Evolutionary conservation across 257 asterid genomes (phyloP).

Genomic region (Orobanche coerulescens): DNA sequence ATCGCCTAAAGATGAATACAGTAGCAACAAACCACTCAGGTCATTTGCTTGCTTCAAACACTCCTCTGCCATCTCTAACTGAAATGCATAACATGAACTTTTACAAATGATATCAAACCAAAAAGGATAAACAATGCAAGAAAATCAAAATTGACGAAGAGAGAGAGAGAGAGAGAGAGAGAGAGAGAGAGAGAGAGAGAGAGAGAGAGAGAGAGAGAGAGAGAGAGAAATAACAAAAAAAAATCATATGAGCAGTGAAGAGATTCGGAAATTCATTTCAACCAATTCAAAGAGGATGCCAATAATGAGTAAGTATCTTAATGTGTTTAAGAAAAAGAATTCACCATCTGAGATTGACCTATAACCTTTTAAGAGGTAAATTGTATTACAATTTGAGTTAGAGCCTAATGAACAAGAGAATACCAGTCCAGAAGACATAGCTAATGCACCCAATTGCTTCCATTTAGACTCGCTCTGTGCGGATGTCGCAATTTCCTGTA

Average conservation of each 20-base stretch:
- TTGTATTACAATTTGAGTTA: conserved; percentile 14
- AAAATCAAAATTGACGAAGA: too few relatives aligned
- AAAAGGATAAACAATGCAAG: not conserved
- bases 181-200: too few relatives aligned
- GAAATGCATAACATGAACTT: conserved; percentile 27
- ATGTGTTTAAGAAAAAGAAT: not conserved
- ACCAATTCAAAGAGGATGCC: not conserved
- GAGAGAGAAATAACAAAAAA: too few relatives aligned
- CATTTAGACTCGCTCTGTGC: conserved; percentile 84
- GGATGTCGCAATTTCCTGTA: conserved; percentile 73
- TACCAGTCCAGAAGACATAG: conserved; percentile 94
- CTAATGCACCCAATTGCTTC: conserved; percentile 98
- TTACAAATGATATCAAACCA: not conserved
- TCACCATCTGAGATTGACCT: not conserved
- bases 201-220: too few relatives aligned
- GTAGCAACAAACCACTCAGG: conserved; percentile 85
- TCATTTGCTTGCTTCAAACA: conserved; percentile 91
- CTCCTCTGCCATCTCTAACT: conserved; percentile 89
- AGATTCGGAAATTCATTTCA: not conserved
- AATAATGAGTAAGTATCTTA: not conserved
- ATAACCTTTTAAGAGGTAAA: not conserved
- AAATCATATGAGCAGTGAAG: not conserved
- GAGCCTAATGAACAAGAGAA: conserved; percentile 16
- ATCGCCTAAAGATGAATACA: conserved; percentile 84
- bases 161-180: too few relatives aligned